A percentile compares a stretch with the other conserved stretches of the same genome.
phyloP scores from a whole-genome alignment of 2,329 filamentous ascomycete genomes.

The Rutstroemia sp. region DNA sequence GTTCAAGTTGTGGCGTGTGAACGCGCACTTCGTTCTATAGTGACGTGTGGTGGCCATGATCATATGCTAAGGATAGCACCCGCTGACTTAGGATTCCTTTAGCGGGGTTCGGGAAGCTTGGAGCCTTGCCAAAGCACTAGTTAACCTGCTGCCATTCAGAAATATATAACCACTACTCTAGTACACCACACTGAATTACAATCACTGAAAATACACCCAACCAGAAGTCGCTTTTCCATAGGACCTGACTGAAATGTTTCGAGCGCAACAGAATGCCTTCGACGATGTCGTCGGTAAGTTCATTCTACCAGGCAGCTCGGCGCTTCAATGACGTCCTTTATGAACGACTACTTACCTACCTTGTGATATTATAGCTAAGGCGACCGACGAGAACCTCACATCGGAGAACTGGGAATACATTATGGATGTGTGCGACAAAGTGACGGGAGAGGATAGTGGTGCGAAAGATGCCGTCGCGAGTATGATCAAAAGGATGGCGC shows the following conservation, averaged over 20 bases:
- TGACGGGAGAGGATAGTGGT: slow-evolving; percentile 34
- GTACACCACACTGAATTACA: background rate
- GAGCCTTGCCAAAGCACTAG: background rate
- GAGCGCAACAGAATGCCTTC: slow-evolving; percentile 58
- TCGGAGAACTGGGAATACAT: slow-evolving; percentile 60
- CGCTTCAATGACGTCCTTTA: too few relatives aligned
- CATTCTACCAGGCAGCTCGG: background rate
- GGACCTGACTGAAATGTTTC: slow-evolving; percentile 40
- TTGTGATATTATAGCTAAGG: slow-evolving; percentile 49
- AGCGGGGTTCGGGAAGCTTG: slow-evolving; percentile 4
- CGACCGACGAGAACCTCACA: slow-evolving; percentile 94
- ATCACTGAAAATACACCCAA: background rate
- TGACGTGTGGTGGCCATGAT: background rate
- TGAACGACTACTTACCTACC: slow-evolving; percentile 12
- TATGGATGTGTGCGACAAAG: slow-evolving; percentile 37
- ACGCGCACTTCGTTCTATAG: background rate
- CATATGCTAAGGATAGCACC: too few relatives aligned
- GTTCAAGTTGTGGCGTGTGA: background rate
- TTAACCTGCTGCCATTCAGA: background rate
- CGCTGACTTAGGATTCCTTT: background rate
- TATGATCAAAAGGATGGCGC: slow-evolving; percentile 66
- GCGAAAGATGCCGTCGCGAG: slow-evolving; percentile 63
- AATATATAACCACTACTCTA: background rate
- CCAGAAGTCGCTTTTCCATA: background rate
- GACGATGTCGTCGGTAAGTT: slow-evolving; percentile 61